phyloP scores from a whole-genome alignment of 768 basidiomycete species.

The Mrakia gelida region DNA sequence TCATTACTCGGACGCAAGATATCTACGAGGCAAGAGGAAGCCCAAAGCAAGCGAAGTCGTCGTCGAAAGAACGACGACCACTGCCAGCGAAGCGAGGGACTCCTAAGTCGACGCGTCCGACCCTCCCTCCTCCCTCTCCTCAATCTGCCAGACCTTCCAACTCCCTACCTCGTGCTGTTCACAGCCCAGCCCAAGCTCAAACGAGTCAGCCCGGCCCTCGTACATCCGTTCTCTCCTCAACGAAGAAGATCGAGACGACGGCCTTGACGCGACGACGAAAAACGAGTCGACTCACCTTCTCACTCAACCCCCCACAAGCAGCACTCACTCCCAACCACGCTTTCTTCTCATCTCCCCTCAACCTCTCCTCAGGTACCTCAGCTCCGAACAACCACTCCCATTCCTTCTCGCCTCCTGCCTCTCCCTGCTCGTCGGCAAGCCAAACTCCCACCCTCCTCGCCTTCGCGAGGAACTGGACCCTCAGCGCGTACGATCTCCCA shows the following conservation, averaged over 20 bases:
- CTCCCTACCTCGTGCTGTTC: not conserved
- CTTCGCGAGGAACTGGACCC: conserved; percentile 34
- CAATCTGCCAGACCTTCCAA: conserved; percentile 9
- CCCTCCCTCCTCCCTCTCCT: not conserved
- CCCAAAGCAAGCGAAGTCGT: no score
- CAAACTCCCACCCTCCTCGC: conserved; percentile 2
- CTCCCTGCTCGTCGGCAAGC: conserved; percentile 19
- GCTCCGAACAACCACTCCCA: conserved; percentile 30
- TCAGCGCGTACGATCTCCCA: conserved; percentile 35
- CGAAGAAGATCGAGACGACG: not conserved
- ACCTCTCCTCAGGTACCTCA: conserved; percentile 15
- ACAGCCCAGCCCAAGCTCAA: no score
- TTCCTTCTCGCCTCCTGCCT: conserved; percentile 8
- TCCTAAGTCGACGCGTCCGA: not conserved
- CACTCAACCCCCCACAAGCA: conserved; percentile 40
- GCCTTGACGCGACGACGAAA: not conserved
- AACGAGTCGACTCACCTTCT: conserved; percentile 34
- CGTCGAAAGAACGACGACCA: no score
- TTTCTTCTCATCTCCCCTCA: conserved; percentile 11
- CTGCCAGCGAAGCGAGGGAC: no score
- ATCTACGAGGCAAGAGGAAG: no score
- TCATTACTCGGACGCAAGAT: no score
- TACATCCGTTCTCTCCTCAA: no score
- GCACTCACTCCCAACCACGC: conserved; percentile 41
- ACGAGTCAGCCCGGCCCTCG: no score